These are phyloP conservation scores for Cyberlindnera veronae DNA, from an alignment of 805 yeast species.

Conservation along the genomic window DNA sequence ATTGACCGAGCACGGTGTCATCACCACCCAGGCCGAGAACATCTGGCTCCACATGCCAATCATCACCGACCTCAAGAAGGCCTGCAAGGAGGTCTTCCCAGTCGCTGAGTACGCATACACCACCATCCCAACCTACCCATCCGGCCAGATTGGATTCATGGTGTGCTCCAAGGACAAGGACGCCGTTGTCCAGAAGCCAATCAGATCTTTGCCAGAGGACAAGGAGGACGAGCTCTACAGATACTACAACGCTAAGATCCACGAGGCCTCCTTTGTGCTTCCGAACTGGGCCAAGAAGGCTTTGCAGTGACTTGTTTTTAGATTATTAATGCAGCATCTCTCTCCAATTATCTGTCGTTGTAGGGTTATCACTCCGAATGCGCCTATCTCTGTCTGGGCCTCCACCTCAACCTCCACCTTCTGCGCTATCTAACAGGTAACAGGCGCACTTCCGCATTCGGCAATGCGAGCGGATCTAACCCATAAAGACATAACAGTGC, in stretches of 20 bases:
- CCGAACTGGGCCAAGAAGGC: constrained; percentile 83
- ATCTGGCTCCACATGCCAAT: constrained; percentile 89
- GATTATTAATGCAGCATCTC: too few species aligned
- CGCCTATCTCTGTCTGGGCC: too few species aligned
- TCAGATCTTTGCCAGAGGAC: constrained; percentile 58
- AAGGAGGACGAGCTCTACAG: constrained; percentile 63
- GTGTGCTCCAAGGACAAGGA: constrained; percentile 77
- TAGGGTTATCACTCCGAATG: too few species aligned
- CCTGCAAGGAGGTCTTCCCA: constrained; percentile 84
- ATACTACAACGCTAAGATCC: constrained; percentile 83
- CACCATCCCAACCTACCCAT: constrained; percentile 93
- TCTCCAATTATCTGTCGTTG: too few species aligned
- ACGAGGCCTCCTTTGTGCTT: constrained; percentile 82
- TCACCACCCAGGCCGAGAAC: constrained; percentile 91
- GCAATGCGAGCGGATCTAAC: too few species aligned
- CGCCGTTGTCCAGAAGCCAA: constrained; percentile 64
- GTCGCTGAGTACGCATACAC: constrained; percentile 88
- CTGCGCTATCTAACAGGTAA: too few species aligned
- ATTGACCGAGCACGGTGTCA: constrained; percentile 89
- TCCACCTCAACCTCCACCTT: too few species aligned
- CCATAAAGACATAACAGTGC: too few species aligned
- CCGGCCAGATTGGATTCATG: constrained; percentile 98
- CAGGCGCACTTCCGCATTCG: too few species aligned
- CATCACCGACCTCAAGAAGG: constrained; percentile 76
- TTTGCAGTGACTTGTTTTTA: constrained; percentile 30